These are phyloP conservation scores for Cyberlindnera mississippiensis DNA, from an alignment of 805 yeast species.

Conservation along the genomic window DNA sequence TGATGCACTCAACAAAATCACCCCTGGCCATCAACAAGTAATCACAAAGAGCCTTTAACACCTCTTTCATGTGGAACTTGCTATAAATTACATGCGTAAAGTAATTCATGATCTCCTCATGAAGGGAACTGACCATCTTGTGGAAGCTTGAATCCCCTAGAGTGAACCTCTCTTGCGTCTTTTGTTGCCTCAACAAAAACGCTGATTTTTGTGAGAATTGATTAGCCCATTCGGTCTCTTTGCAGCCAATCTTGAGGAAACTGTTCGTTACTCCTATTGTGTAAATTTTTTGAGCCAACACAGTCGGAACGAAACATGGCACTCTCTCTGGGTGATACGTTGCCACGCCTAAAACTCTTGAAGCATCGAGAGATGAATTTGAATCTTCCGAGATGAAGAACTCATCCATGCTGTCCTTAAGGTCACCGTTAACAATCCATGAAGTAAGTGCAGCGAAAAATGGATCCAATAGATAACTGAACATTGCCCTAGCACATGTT, in stretches of 20 bases:
- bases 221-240: constrained; percentile 63
- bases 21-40: constrained; percentile 70
- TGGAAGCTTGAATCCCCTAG: constrained; percentile 25
- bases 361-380: not conserved
- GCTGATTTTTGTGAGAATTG: constrained; percentile 18
- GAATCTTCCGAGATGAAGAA: constrained; percentile 38
- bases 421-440: constrained; percentile 71
- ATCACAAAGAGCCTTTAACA: constrained; percentile 59
- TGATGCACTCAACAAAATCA: constrained; percentile 73
- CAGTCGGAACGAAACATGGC: constrained; percentile 42
- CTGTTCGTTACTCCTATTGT: constrained; percentile 71
- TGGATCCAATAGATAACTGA: constrained; percentile 47
- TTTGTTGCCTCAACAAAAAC: constrained; percentile 29
- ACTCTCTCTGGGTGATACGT: constrained; percentile 29
- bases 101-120: constrained; percentile 49
- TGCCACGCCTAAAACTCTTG: not conserved
- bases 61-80: constrained; percentile 46
- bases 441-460: constrained; percentile 53
- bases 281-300: constrained; percentile 42
- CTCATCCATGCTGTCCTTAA: constrained; percentile 51
- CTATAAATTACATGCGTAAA: constrained; percentile 47
- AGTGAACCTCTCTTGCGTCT: constrained; percentile 1
- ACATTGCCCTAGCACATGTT: constrained; percentile 39
- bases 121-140: constrained; percentile 38
- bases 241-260: constrained; percentile 61